These are phyloP conservation scores for Dichotomocladium elegans DNA, from an alignment of 371 early-diverging fungal genomes.

Conservation along the genomic window DNA sequence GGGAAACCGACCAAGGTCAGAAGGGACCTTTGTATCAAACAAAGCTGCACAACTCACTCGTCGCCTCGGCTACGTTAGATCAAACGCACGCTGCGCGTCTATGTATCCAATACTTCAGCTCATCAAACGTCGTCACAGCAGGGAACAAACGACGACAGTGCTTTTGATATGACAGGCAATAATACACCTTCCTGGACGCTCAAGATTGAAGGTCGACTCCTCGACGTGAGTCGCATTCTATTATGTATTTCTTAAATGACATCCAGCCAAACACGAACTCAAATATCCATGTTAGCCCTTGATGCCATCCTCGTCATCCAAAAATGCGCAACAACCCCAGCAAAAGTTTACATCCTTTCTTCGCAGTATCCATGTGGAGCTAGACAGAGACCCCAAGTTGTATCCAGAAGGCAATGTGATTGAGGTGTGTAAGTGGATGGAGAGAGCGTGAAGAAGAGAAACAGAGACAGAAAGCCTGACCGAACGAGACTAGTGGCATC, in stretches of 20 bases:
- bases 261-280: too few species aligned
- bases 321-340: constrained; percentile 52
- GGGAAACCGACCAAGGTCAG: constrained; percentile 69
- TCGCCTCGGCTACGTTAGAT: too few species aligned
- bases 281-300: too few species aligned
- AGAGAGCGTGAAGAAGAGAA: too few species aligned
- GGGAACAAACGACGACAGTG: constrained; percentile 43
- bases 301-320: too few species aligned
- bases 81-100: constrained; percentile 83
- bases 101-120: constrained; percentile 82
- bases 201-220: constrained; percentile 83
- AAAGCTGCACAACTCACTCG: too few species aligned
- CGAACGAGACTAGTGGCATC: constrained; percentile 68
- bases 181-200: constrained; percentile 89
- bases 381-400: constrained; percentile 76
- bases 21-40: too few species aligned
- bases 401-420: constrained; percentile 70
- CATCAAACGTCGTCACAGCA: constrained; percentile 51
- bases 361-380: constrained; percentile 73
- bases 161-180: constrained; percentile 47
- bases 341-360: constrained; percentile 88
- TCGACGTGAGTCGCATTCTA: constrained; percentile 54
- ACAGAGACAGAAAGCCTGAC: too few species aligned
- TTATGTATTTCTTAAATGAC: too few species aligned
- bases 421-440: constrained; percentile 43